Percentiles rank a stretch among this genome's conserved stretches.
These are phyloP conservation scores for Orbilia blumenaviensis DNA, from an alignment of 2,329 filamentous ascomycete species.

Conservation along the genomic window DNA sequence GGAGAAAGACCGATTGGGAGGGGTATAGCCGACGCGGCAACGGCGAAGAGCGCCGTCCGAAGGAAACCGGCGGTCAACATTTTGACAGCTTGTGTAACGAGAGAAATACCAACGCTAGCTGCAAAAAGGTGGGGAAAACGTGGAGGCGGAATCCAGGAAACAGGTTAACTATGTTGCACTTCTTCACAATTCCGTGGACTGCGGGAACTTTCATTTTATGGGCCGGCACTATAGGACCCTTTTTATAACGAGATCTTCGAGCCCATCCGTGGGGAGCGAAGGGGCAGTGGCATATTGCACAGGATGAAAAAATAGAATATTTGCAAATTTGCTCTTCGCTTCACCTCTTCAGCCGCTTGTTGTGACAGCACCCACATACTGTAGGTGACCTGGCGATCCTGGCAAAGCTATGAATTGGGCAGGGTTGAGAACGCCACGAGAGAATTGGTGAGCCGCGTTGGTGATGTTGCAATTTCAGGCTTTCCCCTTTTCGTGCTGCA, in stretches of 20 bases:
- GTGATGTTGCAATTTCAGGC: conserved; percentile 19
- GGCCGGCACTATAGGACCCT: not conserved
- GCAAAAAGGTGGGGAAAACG: not conserved
- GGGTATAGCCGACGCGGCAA: conserved; percentile 11
- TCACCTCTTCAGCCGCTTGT: not conserved
- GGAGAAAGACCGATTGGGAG: conserved; percentile 5
- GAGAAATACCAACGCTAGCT: not conserved
- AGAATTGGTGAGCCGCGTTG: conserved; percentile 11
- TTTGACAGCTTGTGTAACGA: conserved; percentile 10
- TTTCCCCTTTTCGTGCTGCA: not conserved
- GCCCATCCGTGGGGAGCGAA: too few species aligned
- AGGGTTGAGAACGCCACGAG: conserved; percentile 8
- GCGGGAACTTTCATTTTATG: not conserved
- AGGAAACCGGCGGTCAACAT: conserved; percentile 16
- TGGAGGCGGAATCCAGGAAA: not conserved
- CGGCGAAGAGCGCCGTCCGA: conserved; percentile 12
- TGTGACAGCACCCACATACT: not conserved
- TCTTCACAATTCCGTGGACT: not conserved
- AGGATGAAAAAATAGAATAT: not conserved
- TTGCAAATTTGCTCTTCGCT: not conserved
- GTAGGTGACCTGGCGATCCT: conserved; percentile 1
- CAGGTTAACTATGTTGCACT: conserved; percentile 1
- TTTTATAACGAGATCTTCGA: conserved; percentile 4
- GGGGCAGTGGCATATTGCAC: not conserved
- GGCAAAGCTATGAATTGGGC: not conserved